These are phyloP conservation scores for Helotiales sp. DNA, from an alignment of 2,329 filamentous ascomycete species.

Conservation along the genomic window DNA sequence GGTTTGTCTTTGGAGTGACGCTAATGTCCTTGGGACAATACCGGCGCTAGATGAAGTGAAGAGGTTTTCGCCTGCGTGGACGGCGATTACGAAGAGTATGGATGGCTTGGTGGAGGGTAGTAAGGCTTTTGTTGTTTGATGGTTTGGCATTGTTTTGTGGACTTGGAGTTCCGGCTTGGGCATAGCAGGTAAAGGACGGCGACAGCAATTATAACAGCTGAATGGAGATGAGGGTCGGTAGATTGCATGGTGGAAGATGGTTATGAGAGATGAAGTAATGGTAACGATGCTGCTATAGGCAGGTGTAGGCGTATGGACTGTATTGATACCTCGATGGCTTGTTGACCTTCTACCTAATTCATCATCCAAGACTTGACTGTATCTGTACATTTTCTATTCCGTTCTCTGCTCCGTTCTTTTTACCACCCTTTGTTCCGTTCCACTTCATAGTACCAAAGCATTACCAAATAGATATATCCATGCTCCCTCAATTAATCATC, in stretches of 20 bases:
- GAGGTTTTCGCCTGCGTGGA: constrained; percentile 78
- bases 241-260: not conserved
- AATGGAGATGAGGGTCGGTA: not conserved
- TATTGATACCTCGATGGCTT: not conserved
- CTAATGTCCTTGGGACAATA: constrained; percentile 68
- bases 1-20: constrained; percentile 86
- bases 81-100: constrained; percentile 69
- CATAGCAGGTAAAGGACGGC: not conserved
- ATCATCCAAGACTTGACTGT: too few relatives aligned
- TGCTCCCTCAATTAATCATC: too few relatives aligned
- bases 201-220: not conserved
- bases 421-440: too few relatives aligned
- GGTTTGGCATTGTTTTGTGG: not conserved
- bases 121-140: constrained; percentile 52
- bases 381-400: too few relatives aligned
- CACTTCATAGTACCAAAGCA: too few relatives aligned
- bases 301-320: not conserved
- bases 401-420: too few relatives aligned
- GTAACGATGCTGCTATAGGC: not conserved
- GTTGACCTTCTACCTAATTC: too few relatives aligned
- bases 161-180: not conserved
- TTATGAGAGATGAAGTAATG: not conserved
- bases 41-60: constrained; percentile 81
- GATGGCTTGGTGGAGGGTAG: constrained; percentile 82
- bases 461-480: too few relatives aligned